Evolutionary conservation across 306 rosid species (phyloP).

Genomic region (Medicago ruthenica): DNA sequence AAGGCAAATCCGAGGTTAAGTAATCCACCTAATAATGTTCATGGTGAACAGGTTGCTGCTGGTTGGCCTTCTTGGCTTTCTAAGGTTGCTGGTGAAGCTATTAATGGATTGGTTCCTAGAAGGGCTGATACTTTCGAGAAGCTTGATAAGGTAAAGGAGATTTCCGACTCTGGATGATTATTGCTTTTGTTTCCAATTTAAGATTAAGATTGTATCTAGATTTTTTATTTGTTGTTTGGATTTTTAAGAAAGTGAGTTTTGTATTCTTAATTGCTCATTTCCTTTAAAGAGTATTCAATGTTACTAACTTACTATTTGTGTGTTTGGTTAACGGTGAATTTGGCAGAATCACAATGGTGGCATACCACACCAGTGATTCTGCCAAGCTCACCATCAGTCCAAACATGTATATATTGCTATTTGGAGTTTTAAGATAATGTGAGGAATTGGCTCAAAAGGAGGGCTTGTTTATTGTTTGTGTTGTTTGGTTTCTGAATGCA

Average conservation of each 20-base stretch:
- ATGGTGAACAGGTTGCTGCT: conserved; percentile 99
- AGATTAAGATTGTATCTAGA: conserved; percentile 15
- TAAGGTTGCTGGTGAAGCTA: conserved; percentile 96
- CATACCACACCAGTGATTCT: neutral
- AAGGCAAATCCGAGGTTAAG: conserved; percentile 92
- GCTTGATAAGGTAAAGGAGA: conserved; percentile 73
- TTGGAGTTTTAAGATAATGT: conserved; percentile 22
- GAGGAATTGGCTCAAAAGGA: conserved; percentile 16
- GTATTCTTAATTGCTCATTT: conserved; percentile 33
- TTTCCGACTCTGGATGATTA: neutral
- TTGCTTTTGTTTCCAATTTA: conserved; percentile 20
- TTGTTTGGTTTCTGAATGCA: conserved; percentile 29
- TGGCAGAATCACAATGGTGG: neutral
- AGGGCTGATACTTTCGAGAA: conserved; percentile 93
- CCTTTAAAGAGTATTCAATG: conserved; percentile 22
- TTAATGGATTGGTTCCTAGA: conserved; percentile 90
- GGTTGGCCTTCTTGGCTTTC: conserved; percentile 99
- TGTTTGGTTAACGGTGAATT: neutral
- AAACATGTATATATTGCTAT: conserved; percentile 21
- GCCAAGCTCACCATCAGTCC: neutral
- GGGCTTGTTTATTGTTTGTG: conserved; percentile 18
- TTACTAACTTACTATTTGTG: conserved; percentile 31
- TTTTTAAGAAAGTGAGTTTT: conserved; percentile 31
- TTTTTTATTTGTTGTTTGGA: conserved; percentile 2
- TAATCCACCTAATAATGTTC: conserved; percentile 80